Evolutionary conservation across 2,329 filamentous ascomycete genomes (phyloP).

Genomic region (Aspergillus novofumigatus): DNA sequence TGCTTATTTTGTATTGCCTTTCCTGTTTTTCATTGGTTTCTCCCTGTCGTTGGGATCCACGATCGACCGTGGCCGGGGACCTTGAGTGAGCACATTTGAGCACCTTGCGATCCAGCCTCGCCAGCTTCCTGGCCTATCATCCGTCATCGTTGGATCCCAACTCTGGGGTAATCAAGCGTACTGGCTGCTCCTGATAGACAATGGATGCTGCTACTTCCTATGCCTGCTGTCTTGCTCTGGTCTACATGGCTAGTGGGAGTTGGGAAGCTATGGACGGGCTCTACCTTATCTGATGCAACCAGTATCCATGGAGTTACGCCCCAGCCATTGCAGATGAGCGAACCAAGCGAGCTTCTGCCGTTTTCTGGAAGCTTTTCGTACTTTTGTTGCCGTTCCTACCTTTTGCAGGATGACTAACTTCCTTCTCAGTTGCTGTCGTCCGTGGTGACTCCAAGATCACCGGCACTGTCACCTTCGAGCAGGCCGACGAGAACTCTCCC

Average conservation of each 20-base stretch:
- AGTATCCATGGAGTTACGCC: background rate
- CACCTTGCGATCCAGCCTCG: slow-evolving; percentile 32
- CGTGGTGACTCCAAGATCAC: slow-evolving; percentile 95
- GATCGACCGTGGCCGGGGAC: slow-evolving; percentile 29
- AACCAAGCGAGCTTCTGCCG: background rate
- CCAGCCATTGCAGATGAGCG: background rate
- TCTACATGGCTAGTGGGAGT: background rate
- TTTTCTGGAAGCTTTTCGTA: slow-evolving; percentile 7
- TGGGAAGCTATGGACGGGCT: background rate
- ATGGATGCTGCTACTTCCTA: background rate
- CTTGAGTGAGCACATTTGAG: slow-evolving; percentile 42
- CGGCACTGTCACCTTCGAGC: slow-evolving; percentile 93
- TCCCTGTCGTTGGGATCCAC: slow-evolving; percentile 17
- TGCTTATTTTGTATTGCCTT: slow-evolving; percentile 13
- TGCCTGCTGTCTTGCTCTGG: background rate
- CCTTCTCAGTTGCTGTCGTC: slow-evolving; percentile 75
- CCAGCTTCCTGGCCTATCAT: slow-evolving; percentile 26
- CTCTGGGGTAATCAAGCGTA: slow-evolving; percentile 6
- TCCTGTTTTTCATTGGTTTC: slow-evolving; percentile 13
- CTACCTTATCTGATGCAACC: background rate
- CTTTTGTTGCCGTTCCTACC: background rate
- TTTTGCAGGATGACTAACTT: slow-evolving; percentile 9
- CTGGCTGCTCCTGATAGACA: slow-evolving; percentile 3
- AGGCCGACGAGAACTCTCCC: slow-evolving; percentile 72
- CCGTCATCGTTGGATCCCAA: slow-evolving; percentile 9